These are phyloP conservation scores for Geranomyces variabilis DNA, from an alignment of 192 early-diverging fungal species.

Conservation along the genomic window DNA sequence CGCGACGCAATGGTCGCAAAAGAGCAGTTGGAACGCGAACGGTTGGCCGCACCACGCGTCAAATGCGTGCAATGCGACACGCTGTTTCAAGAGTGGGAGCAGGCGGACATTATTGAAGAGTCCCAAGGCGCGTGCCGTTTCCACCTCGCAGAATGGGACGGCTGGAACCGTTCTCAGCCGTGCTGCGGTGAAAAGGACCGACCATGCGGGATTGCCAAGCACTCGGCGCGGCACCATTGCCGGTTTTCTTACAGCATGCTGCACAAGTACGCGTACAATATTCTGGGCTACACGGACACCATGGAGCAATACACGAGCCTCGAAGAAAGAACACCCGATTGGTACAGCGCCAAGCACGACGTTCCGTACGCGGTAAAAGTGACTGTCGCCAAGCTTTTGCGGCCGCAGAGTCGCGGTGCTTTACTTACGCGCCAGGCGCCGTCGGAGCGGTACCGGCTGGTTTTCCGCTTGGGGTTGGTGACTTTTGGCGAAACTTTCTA, in stretches of 20 bases:
- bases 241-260: not conserved
- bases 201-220: not conserved
- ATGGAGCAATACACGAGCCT: not conserved
- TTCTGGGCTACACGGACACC: slow-evolving; percentile 1
- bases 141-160: slow-evolving; percentile 3
- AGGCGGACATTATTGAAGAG: not conserved
- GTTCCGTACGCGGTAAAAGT: not conserved
- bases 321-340: not conserved
- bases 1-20: slow-evolving; percentile 2
- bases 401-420: not conserved
- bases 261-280: not conserved
- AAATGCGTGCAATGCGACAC: slow-evolving; percentile 7
- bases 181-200: slow-evolving; percentile 4
- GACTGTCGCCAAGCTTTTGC: not conserved
- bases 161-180: slow-evolving; percentile 3
- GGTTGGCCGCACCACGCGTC: not conserved
- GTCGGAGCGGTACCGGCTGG: not conserved
- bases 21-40: not conserved
- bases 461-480: not conserved
- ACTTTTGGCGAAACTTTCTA: not conserved
- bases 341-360: not conserved
- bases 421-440: not conserved
- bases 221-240: not conserved
- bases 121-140: not conserved
- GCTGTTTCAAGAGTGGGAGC: slow-evolving; percentile 1